Evolutionary conservation across 202 grass and related monocot genomes (phyloP).

Genomic region (Eragrostis tef): DNA sequence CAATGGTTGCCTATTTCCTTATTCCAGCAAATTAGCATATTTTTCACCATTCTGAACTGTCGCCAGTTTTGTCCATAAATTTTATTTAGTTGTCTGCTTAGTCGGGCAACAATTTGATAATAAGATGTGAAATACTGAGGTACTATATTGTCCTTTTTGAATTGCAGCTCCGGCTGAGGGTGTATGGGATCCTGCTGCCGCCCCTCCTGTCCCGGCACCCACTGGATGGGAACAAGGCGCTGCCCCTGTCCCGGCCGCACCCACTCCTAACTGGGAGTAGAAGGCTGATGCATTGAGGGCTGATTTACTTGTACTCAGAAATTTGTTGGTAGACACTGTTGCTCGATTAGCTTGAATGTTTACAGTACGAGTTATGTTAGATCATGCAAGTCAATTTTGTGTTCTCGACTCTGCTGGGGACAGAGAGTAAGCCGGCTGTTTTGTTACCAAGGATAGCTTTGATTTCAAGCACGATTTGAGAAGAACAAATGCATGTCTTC

Average conservation of each 20-base stretch:
- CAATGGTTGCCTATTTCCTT: too few species aligned
- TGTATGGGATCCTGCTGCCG: constrained; percentile 62
- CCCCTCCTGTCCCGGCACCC: constrained; percentile 43
- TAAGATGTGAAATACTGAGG: not conserved
- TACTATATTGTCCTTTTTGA: constrained; percentile 21
- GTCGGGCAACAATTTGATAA: not conserved
- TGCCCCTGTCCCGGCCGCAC: not conserved
- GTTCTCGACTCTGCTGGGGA: constrained; percentile 44
- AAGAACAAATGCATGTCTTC: not conserved
- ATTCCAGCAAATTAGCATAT: not conserved
- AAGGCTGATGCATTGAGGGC: not conserved
- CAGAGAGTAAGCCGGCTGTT: not conserved
- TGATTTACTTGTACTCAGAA: constrained; percentile 16
- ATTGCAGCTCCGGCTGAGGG: constrained; percentile 57
- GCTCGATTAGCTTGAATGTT: constrained; percentile 39
- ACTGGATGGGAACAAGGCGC: constrained; percentile 48
- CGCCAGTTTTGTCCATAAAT: not conserved
- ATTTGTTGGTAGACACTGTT: constrained; percentile 48
- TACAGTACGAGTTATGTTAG: constrained; percentile 46
- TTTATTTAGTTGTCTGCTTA: not conserved
- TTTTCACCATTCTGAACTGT: not conserved
- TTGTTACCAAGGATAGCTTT: constrained; percentile 43
- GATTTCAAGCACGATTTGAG: constrained; percentile 35
- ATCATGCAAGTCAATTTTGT: constrained; percentile 47
- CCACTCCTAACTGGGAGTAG: constrained; percentile 56